Evolutionary conservation across 805 yeast species (phyloP), one percentile per base, ranked within the genome.

Genomic region (Brettanomyces custersianus): DNA sequence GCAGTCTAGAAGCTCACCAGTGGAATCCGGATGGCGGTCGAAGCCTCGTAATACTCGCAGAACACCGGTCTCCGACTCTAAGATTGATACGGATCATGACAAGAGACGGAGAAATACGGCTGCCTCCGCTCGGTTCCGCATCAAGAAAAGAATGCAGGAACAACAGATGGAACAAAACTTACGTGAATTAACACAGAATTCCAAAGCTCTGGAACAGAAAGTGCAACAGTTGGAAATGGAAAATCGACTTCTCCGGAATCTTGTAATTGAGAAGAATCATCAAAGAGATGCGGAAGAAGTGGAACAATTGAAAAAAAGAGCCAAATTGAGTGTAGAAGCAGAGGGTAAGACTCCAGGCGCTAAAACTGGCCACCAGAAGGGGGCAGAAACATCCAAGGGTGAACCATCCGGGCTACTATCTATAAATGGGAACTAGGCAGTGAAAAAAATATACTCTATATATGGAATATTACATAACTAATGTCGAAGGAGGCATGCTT

Each of bases 221-320:
- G 74, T 92, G 40, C 78, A 78, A 57, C 84, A 90, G 38, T 63
- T 90, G 45, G 95, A 88, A 60, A 85, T 86, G 94, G 98, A 90
- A 62, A 90, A 90, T 62, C 74, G 77, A 51, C 68, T 94, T 57
- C 68, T 90, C 47, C 74, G 84, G 61, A 82, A 81, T 53, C 64
- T 92, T 46, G 88, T 90, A 18, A 80, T 82, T 31, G 90, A 86
- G 57, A 82, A 85, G 50, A 80, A 81, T 37, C 76, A 73, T 38
- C 68, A 70, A 43, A 57, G 70, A 35, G 74, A 71, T 37, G 58
- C 63, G 18, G 73, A 70, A 40, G 73, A 74, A 39, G 60, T 76
- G 37, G 80, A 74, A 47, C 54, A 54, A 37, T 60, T 76, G 36
- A 68, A 68, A 42, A 68, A 67, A 45, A 64, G 66, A 46, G 75